phyloP scores from a whole-genome alignment of 2,329 filamentous ascomycete species.

The Zelopaecilomyces penicillatus region DNA sequence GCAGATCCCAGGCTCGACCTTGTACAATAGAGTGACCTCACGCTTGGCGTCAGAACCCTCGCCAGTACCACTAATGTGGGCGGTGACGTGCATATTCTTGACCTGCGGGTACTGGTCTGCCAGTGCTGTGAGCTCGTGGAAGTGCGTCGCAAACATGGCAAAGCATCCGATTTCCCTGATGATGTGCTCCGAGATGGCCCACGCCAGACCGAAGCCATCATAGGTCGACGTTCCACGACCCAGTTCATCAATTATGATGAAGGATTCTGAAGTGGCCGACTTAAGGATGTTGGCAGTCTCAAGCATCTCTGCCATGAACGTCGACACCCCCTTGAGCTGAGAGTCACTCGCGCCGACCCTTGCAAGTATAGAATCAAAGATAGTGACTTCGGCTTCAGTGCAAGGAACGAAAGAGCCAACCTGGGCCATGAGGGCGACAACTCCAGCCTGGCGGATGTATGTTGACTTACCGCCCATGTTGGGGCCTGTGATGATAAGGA shows the following conservation, averaged over 20 bases:
- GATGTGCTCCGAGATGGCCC: conserved; percentile 98
- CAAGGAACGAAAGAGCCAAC: conserved; percentile 95
- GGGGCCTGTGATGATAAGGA: conserved; percentile 92
- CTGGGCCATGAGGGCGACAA: conserved; percentile 95
- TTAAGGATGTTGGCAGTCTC: conserved; percentile 98
- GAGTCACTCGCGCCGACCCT: conserved; percentile 93
- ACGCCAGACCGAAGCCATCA: conserved; percentile 96
- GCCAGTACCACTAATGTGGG: conserved; percentile 63
- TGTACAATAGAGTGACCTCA: conserved; percentile 93
- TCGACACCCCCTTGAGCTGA: conserved; percentile 94
- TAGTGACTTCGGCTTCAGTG: conserved; percentile 78
- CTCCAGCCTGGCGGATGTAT: conserved; percentile 94
- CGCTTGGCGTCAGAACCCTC: conserved; percentile 45
- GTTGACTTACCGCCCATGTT: conserved; percentile 99
- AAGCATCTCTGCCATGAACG: conserved; percentile 99
- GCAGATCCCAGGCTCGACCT: conserved; percentile 89
- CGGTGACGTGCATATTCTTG: conserved; percentile 88
- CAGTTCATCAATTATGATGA: conserved; percentile 98
- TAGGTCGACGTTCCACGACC: conserved; percentile 96
- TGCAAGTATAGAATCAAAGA: conserved; percentile 95
- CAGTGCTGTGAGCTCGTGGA: conserved; percentile 92
- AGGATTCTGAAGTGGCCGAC: conserved; percentile 84
- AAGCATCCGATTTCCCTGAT: conserved; percentile 91
- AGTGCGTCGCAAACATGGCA: conserved; percentile 93
- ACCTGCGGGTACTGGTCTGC: conserved; percentile 82